Base-by-base conservation (phyloP, 208 protist genomes). In the Naegleria fowleri region DNA sequence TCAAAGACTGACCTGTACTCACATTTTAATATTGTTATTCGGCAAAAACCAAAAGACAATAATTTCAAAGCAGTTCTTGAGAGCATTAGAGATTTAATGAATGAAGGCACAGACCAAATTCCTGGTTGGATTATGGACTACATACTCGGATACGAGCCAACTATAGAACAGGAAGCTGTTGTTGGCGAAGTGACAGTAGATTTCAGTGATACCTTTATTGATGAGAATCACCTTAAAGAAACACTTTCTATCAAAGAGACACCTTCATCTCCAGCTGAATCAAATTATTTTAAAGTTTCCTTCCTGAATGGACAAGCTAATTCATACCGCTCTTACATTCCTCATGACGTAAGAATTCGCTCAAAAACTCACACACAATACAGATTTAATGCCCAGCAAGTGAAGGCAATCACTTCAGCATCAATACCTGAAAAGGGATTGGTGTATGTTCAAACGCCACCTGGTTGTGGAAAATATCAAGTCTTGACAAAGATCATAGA, bases 21-120 rank as follows among this genome's bases (percentile, higher is more conserved):
- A 7, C 85, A 87, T 5, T 96, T 98, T 92, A 97, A 98, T 90
- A 36, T 98, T 3, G 36, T 98, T 11, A 79, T 98, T 59, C 90
- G 95, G 33, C 88, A 96, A 52, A 93, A 95, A 75, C 91, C 96
- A 5, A 95, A 97, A 91, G 96, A 96, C 83, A 97, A 96, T 93
- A 97, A 97, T 90, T 97, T 97, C 93, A 97, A 97, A 88, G 96
- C 96, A 0, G 93, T 98, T 16, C 92, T 85, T 7, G 93, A 97
- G 39, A 97, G 95, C 48, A 98, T 98, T 39, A 90, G 96, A 22
- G 88, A 93, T 33, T 87, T 98, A 29, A 96, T 98, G 92, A 95
- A 96, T 84, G 87, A 88, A 38, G 86, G 89, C n/a, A 39, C 89
- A 19, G 92, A 88, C 25, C 9, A 39, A 22, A 13, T 90, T 29